Evolutionary conservation across 1,284 basidiomycete species (phyloP).

Genomic region (Rhodotorula mucilaginosa): DNA sequence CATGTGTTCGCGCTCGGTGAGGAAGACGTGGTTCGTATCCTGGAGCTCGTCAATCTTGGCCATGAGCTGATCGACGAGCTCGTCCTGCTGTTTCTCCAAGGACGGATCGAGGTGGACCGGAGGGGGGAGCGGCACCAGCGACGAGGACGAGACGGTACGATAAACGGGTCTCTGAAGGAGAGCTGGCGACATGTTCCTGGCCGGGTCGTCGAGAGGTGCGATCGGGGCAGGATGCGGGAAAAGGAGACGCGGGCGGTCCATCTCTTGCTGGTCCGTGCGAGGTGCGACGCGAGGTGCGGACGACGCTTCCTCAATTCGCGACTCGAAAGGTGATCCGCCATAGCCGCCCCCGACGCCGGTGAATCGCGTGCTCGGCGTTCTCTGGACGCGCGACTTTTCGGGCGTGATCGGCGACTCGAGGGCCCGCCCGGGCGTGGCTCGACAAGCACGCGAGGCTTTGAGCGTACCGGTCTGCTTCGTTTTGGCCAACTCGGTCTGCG

Average conservation of each 20-base stretch:
- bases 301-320: too few relatives aligned
- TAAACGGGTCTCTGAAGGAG: neutral
- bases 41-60: conserved; percentile 76
- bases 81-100: conserved; percentile 52
- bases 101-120: conserved; percentile 10
- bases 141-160: conserved; percentile 16
- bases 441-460: neutral
- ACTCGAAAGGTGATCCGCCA: too few relatives aligned
- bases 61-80: conserved; percentile 67
- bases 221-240: too few relatives aligned
- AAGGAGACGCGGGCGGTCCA: too few relatives aligned
- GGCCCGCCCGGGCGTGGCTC: neutral
- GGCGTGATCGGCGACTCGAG: too few relatives aligned
- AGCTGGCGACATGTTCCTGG: neutral
- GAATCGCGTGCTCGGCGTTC: too few relatives aligned
- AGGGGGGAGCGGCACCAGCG: conserved; percentile 13
- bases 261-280: too few relatives aligned
- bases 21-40: conserved; percentile 67
- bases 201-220: conserved; percentile 11
- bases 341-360: too few relatives aligned
- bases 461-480: neutral
- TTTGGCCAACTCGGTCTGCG: conserved; percentile 45
- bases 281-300: too few relatives aligned
- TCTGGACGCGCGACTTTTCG: too few relatives aligned
- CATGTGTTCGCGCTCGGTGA: conserved; percentile 64